Percentiles rank a stretch among this genome's conserved stretches.
Evolutionary conservation across 352 stramenopile species (phyloP).

Genomic region (Phytophthora colocasiae): DNA sequence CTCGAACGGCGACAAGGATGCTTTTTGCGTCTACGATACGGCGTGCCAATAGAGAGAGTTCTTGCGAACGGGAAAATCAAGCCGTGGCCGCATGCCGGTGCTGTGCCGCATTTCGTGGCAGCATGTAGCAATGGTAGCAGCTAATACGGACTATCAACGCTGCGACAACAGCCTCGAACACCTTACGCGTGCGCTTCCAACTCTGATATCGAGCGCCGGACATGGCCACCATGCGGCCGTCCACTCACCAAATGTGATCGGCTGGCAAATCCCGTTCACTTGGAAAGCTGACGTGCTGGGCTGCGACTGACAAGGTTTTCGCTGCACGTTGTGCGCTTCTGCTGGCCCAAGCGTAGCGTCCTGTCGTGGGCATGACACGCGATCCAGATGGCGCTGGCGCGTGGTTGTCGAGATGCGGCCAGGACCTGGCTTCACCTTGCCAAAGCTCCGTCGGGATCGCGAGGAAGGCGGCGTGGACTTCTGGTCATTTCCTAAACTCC

Average conservation of each 20-base stretch:
- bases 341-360: constrained; percentile 18
- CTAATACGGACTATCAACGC: neutral
- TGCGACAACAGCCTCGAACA: neutral
- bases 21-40: constrained; percentile 4
- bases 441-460: neutral
- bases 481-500: constrained; percentile 40
- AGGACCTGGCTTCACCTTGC: neutral
- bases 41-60: constrained; percentile 1
- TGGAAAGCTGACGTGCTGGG: constrained; percentile 14
- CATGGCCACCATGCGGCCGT: constrained; percentile 1
- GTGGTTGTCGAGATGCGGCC: neutral
- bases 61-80: constrained; percentile 27
- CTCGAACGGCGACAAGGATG: constrained; percentile 15
- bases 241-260: constrained; percentile 16
- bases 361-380: constrained; percentile 20
- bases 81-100: neutral
- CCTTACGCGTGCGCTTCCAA: constrained; percentile 3
- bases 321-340: constrained; percentile 2
- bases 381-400: constrained; percentile 23
- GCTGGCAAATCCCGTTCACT: constrained; percentile 13
- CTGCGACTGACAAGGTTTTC: constrained; percentile 16
- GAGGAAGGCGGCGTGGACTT: neutral
- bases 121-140: too few relatives aligned
- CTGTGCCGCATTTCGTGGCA: neutral
- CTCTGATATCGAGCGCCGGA: neutral